Evolutionary conservation across 2,329 filamentous ascomycete genomes (phyloP).

Genomic region (Claviceps pazoutovae): DNA sequence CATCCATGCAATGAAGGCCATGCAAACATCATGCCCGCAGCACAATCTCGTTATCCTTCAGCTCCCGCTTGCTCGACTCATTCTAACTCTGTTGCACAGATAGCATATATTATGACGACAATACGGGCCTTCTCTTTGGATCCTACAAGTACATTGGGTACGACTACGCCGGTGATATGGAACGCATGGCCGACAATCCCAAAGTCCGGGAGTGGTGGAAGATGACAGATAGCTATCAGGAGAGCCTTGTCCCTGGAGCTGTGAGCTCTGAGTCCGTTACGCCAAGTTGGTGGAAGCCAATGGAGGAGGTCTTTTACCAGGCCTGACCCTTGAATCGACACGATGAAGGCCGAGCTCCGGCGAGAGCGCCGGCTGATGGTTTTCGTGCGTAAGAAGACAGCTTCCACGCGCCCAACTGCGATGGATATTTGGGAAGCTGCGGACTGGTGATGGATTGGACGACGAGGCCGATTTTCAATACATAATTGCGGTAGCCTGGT

Average conservation of each 20-base stretch:
- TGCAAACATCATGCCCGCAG: neutral
- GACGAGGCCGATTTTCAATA: neutral
- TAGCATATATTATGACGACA: slow-evolving; percentile 57
- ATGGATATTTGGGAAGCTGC: too few species aligned
- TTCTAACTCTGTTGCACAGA: slow-evolving; percentile 29
- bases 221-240: slow-evolving; percentile 67
- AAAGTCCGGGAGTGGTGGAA: slow-evolving; percentile 68
- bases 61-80: neutral
- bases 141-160: slow-evolving; percentile 68
- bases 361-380: neutral
- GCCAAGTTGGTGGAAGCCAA: slow-evolving; percentile 53
- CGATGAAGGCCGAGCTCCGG: neutral
- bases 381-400: too few species aligned
- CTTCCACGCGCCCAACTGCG: too few species aligned
- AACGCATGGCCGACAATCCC: slow-evolving; percentile 56
- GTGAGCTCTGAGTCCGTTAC: slow-evolving; percentile 43
- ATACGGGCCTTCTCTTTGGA: slow-evolving; percentile 52
- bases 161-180: slow-evolving; percentile 62
- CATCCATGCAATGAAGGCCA: neutral
- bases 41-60: neutral
- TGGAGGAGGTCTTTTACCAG: slow-evolving; percentile 56
- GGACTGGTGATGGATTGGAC: neutral
- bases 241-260: slow-evolving; percentile 45
- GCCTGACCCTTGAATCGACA: slow-evolving; percentile 22
- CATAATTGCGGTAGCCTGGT: neutral